phyloP scores from a whole-genome alignment of 2,329 filamentous ascomycete genomes.

The Dactylellina haptotyla region DNA sequence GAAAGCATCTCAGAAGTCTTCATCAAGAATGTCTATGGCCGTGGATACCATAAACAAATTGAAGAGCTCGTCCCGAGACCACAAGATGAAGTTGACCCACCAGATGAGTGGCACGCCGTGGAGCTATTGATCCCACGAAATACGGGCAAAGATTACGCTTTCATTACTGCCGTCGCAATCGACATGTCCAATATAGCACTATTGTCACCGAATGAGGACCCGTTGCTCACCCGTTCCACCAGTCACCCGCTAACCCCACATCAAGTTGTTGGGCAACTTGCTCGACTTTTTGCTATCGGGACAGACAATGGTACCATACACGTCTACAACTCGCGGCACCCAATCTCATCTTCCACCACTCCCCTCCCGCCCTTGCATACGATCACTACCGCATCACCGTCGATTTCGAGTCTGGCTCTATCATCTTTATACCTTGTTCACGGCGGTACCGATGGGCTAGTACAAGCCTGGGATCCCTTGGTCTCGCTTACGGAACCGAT shows the following conservation, averaged over 20 bases:
- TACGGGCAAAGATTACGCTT: constrained; percentile 62
- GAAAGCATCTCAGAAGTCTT: constrained; percentile 47
- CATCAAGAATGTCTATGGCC: constrained; percentile 44
- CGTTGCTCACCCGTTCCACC: constrained; percentile 66
- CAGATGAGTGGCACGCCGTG: constrained; percentile 25
- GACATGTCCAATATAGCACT: constrained; percentile 79
- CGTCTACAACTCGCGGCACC: constrained; percentile 84
- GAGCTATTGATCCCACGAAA: constrained; percentile 36
- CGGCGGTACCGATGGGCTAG: constrained; percentile 91
- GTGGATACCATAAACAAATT: constrained; percentile 34
- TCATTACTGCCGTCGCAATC: constrained; percentile 76
- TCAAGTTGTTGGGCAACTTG: constrained; percentile 85
- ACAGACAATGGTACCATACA: constrained; percentile 80
- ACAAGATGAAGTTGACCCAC: constrained; percentile 32
- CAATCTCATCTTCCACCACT: constrained; percentile 66
- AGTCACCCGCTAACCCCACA: constrained; percentile 59
- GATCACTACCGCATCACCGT: constrained; percentile 89
- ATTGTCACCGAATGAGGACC: constrained; percentile 80
- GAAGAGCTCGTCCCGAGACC: constrained; percentile 41
- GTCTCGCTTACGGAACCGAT: constrained; percentile 81
- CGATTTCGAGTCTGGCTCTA: constrained; percentile 82
- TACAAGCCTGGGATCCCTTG: constrained; percentile 96
- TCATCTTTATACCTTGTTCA: constrained; percentile 89
- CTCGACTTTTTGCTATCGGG: constrained; percentile 81
- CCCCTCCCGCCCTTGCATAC: constrained; percentile 74